Evolutionary conservation across 192 early-diverging fungal genomes (phyloP), one percentile per base, ranked within the genome.

Genomic region (Mortierella claussenii): DNA sequence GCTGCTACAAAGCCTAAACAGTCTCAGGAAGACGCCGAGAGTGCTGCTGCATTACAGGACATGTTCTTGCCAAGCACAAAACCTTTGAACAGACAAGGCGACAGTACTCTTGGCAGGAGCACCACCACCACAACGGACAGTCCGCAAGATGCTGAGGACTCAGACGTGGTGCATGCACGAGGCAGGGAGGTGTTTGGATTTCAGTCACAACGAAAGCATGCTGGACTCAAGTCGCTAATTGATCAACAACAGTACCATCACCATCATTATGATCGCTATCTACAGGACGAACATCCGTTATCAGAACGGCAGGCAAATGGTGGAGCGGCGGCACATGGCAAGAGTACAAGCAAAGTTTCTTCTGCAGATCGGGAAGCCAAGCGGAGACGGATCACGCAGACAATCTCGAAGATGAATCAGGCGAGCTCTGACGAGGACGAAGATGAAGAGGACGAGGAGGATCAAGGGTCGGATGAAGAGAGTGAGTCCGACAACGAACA

Each of bases 181-280:
- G 78, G 78, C 4, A 61, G 78, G 12, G 64, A 79, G 43, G 64
- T 79, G 3, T 79, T 79, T 44, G 78, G 78, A 18, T 79, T 79
- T 26, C 68, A 69, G 23, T 43, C 59, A 4, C 27, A 56, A 3
- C 60, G 61, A 15, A 63, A 67, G 17, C 12, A 28, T 11, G 5
- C 65, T 43, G 78, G 78, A 36, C 47, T 79, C 27, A 71, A 73
- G 30, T 52, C 43, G 13, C 3, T 79, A 2, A 55, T 79, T n/a
- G 64, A 69, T 23, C 56, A 68, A n/a, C 46, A 55, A 46, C 23
- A 43, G 33, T 18, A 45, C 21, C 36, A 15, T 20, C 20, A 36
- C 10, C 32, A 8, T 23, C n/a, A n/a, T n/a, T n/a, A n/a, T n/a
- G n/a, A n/a, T n/a, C n/a, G n/a, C n/a, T n/a, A n/a, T n/a, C n/a